These are phyloP conservation scores for Coelastrella sp. DNA, from an alignment of 139 green algal species.

Conservation along the genomic window DNA sequence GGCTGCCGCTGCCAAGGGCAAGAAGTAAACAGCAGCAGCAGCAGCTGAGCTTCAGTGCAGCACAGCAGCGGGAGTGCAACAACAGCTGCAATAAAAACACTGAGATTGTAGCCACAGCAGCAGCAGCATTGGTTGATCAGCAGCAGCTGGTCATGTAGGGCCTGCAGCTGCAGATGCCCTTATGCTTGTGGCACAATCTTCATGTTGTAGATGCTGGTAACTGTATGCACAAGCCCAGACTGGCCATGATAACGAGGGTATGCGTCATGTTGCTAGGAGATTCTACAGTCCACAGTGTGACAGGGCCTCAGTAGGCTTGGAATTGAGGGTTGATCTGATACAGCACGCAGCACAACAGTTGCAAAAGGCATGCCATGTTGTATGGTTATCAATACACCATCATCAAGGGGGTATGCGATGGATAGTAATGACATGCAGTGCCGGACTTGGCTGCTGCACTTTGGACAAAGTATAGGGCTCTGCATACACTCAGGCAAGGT, in stretches of 20 bases:
- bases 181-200: background rate
- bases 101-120: background rate
- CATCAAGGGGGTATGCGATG: no score
- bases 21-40: constrained; percentile 12
- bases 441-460: no score
- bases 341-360: no score
- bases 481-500: no score
- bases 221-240: background rate
- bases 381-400: no score
- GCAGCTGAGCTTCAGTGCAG: background rate
- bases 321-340: no score
- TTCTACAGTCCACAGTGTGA: no score
- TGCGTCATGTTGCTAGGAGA: no score
- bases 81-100: background rate
- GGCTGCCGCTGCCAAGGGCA: constrained; percentile 41
- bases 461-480: no score
- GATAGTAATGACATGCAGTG: no score
- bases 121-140: background rate
- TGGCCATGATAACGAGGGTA: background rate
- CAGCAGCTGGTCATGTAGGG: background rate
- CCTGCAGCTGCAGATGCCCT: background rate
- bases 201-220: constrained; percentile 14
- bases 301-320: no score
- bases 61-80: background rate
- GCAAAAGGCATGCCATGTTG: no score